These are phyloP conservation scores for Acanthamoeba lenticulata DNA, from an alignment of 208 protist species.

Conservation along the genomic window DNA sequence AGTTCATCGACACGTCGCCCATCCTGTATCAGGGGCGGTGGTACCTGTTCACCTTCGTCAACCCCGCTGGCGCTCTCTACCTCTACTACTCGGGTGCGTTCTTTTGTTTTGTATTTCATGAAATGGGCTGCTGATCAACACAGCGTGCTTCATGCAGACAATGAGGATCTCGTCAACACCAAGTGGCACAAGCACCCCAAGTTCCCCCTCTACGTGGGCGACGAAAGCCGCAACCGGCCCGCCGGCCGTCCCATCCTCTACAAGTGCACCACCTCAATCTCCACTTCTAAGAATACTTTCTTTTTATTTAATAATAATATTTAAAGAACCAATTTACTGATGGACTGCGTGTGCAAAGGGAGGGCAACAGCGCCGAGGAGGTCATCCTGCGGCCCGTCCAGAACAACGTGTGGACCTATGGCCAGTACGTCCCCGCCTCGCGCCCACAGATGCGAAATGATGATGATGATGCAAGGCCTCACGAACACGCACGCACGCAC, in stretches of 20 bases:
- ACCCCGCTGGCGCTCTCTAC: slow-evolving; percentile 11
- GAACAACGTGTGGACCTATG: slow-evolving; percentile 58
- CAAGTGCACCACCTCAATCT: neutral
- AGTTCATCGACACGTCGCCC: slow-evolving; percentile 40
- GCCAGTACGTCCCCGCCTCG: neutral
- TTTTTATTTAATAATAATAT: neutral
- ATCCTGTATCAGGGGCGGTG: neutral
- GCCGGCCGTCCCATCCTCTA: neutral
- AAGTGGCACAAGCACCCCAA: slow-evolving; percentile 55
- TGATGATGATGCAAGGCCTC: too few species aligned
- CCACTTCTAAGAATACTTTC: neutral
- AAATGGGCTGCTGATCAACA: too few species aligned
- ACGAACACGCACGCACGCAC: neutral
- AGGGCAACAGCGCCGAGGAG: neutral
- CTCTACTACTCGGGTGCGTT: slow-evolving; percentile 41
- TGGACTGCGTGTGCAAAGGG: too few species aligned
- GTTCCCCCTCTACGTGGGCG: slow-evolving; percentile 26
- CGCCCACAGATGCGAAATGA: neutral
- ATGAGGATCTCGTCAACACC: slow-evolving; percentile 29
- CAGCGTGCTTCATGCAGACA: too few species aligned
- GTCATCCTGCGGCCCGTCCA: slow-evolving; percentile 28
- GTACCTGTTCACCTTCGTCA: slow-evolving; percentile 50
- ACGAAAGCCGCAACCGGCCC: neutral
- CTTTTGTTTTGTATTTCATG: too few species aligned
- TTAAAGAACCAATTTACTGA: too few species aligned